These are phyloP conservation scores for Acanthamoeba culbertsoni DNA, from an alignment of 208 protist species.

Conservation along the genomic window DNA sequence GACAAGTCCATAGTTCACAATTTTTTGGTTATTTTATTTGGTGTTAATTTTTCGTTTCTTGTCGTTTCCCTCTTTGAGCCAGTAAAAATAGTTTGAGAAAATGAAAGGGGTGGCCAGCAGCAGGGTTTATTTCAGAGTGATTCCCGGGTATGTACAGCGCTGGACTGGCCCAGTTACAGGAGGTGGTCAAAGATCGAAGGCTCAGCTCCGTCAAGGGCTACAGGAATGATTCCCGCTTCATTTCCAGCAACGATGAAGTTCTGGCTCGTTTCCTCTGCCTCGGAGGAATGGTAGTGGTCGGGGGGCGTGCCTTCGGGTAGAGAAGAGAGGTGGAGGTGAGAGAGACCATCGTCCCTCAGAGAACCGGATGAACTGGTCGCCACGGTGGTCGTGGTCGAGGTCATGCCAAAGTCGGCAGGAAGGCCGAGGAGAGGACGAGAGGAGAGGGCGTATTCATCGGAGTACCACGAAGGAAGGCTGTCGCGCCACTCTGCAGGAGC, in stretches of 20 bases:
- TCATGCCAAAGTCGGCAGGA: not conserved
- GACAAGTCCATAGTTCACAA: too few species aligned
- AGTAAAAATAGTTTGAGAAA: too few species aligned
- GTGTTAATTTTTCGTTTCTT: too few species aligned
- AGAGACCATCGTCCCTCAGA: not conserved
- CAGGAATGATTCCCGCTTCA: not conserved
- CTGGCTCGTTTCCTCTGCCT: not conserved
- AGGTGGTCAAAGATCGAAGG: not conserved
- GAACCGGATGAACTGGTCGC: not conserved
- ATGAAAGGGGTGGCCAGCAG: too few species aligned
- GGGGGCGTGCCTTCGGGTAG: not conserved
- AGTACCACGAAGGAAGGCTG: not conserved
- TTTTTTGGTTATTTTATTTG: too few species aligned
- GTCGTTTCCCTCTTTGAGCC: too few species aligned
- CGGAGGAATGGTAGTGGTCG: not conserved
- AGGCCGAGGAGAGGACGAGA: not conserved
- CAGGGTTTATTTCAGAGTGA: too few species aligned
- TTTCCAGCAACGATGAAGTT: not conserved
- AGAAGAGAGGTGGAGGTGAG: not conserved
- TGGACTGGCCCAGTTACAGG: not conserved
- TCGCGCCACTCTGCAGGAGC: not conserved
- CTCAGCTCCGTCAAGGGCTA: not conserved
- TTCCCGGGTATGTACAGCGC: too few species aligned
- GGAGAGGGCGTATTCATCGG: not conserved
- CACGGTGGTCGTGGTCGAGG: not conserved